Evolutionary conservation across 805 yeast genomes (phyloP).

Genomic region (Monosporozyma solicola): DNA sequence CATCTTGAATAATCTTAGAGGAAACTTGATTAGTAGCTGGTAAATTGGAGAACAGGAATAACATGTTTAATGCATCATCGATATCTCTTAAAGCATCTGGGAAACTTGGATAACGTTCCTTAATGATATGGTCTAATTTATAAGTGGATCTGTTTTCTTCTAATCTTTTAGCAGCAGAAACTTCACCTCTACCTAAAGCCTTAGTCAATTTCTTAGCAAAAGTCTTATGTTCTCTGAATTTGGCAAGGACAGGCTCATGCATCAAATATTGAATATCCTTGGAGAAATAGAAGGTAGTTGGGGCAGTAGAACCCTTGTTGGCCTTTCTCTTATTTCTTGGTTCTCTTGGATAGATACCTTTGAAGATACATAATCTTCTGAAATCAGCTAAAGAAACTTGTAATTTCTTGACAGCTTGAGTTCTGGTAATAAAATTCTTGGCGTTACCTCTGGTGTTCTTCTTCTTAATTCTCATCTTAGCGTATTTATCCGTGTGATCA

Average conservation of each 20-base stretch:
- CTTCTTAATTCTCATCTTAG: conserved; percentile 60
- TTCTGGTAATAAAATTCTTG: conserved; percentile 83
- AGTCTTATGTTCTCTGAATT: conserved; percentile 91
- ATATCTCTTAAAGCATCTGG: conserved; percentile 85
- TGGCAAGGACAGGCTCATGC: conserved; percentile 88
- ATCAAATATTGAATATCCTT: conserved; percentile 91
- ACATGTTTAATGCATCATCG: conserved; percentile 93
- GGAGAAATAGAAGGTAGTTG: conserved; percentile 85
- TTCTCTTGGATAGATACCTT: conserved; percentile 95
- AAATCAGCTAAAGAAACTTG: conserved; percentile 95
- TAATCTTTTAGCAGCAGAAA: conserved; percentile 75
- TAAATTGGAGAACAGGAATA: conserved; percentile 86
- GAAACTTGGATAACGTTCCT: conserved; percentile 93
- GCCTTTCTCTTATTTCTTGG: conserved; percentile 95
- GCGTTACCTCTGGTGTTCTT: conserved; percentile 84
- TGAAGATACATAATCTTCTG: conserved; percentile 93
- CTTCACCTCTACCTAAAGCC: conserved; percentile 88
- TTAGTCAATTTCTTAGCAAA: conserved; percentile 84
- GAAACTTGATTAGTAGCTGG: conserved; percentile 85
- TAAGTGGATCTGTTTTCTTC: conserved; percentile 65
- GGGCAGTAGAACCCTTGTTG: conserved; percentile 95
- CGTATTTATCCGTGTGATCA: not conserved
- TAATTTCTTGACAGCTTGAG: conserved; percentile 85
- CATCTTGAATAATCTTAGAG: conserved; percentile 76
- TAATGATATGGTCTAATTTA: conserved; percentile 80